Base-by-base conservation (phyloP, 2,329 filamentous ascomycete genomes). In the Stachybotrys echinatus region DNA sequence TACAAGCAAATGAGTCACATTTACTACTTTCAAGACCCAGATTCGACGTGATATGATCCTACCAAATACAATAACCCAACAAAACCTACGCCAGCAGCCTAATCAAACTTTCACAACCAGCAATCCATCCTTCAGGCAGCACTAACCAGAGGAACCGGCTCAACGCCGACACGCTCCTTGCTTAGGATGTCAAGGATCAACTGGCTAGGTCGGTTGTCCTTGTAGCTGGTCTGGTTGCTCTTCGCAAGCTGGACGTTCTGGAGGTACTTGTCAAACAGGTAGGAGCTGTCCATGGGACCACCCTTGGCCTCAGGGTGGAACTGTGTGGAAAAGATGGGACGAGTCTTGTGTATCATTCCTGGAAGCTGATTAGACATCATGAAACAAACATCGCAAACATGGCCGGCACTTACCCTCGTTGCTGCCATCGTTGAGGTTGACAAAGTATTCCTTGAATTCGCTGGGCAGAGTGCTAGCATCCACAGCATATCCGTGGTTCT, bases 221-320 rank as follows among this genome's bases (percentile, higher is more conserved):
- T 88, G 69, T 87, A 89, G 50, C 86, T 80, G 48, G 80, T 75
- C 71, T 95, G 87, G 68, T 79, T 85, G 61, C 86, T 81, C 85
- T 95, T 97, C 83, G 92, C 96, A 65, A 88, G 82, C 68, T 84
- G 80, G 34, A 97, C 91, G 63, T 87, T 92, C 68, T 95, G 84
- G 43, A 97, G 76, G 74, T 97, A 99, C 76, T 89, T 90, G 73
- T 99, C 94, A 65, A 99, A 99, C 52, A 99, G 80, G 74, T 95
- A 97, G 2, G 89, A 85, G 56, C 89, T 95, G 76, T 99, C 94
- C 73, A 96, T 88, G 49, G 94, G 94, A 49, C 94, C 94, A 53
- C 94, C 94, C 79, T 96, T 96, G 59, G 94, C 94, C 74, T 99
- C 94, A 17, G 94, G 94, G 68, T 99, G 94, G 84, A 99, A 99